Conservation (phyloP, 2,329 filamentous ascomycete genomes). For the Tolypocladium ovalisporum region DNA sequence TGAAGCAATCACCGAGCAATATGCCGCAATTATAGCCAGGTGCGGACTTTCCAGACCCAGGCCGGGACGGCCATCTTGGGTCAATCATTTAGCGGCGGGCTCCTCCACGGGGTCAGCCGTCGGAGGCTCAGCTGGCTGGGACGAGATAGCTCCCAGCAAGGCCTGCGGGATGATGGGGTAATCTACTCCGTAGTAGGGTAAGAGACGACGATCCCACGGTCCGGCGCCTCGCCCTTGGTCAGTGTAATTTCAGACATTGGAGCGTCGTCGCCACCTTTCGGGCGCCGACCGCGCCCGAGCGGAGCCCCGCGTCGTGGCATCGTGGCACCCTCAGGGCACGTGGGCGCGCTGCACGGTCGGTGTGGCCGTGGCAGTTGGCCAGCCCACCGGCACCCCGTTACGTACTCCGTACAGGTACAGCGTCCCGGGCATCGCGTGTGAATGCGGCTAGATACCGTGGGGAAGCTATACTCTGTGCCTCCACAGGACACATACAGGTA, state of each 20-base stretch:
- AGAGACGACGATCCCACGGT: background rate
- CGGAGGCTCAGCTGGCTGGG: background rate
- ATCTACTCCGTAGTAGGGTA: background rate
- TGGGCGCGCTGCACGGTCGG: background rate
- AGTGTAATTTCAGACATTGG: background rate
- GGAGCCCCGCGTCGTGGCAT: constrained; percentile 1
- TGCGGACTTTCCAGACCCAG: background rate
- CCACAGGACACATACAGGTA: no score
- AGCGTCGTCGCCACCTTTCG: background rate
- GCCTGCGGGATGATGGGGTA: background rate
- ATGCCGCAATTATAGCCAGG: background rate
- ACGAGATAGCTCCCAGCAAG: background rate
- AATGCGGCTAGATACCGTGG: background rate
- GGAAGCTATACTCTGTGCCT: background rate
- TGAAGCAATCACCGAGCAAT: background rate
- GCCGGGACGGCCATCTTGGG: background rate
- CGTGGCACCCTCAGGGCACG: background rate
- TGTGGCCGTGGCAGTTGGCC: background rate
- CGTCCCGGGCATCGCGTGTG: background rate
- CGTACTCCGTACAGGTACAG: background rate
- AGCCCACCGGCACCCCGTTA: background rate
- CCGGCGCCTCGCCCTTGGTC: background rate
- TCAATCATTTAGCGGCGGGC: background rate
- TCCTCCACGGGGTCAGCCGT: background rate
- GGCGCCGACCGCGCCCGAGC: constrained; percentile 4